phyloP scores from a whole-genome alignment of 1,139 yeast genomes.

The Blastobotrys apis region DNA sequence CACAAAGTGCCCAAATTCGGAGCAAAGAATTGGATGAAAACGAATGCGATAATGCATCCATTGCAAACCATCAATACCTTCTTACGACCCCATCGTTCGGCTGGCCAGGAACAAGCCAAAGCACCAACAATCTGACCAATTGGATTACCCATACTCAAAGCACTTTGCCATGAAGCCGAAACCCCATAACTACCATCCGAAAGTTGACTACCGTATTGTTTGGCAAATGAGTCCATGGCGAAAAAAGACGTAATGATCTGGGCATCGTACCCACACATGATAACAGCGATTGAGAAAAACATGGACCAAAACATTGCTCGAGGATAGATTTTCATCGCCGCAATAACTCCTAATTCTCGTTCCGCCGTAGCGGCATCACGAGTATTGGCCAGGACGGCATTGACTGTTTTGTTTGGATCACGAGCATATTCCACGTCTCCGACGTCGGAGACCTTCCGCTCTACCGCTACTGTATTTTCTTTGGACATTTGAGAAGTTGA shows the following conservation, averaged over 20 bases:
- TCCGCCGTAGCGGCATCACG: slow-evolving; percentile 23
- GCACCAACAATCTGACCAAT: slow-evolving; percentile 28
- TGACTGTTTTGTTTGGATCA: slow-evolving; percentile 19
- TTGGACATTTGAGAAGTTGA: too few species aligned
- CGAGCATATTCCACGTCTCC: neutral
- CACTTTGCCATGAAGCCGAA: slow-evolving; percentile 36
- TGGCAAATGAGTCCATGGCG: slow-evolving; percentile 42
- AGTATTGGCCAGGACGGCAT: slow-evolving; percentile 23
- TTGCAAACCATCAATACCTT: slow-evolving; percentile 40
- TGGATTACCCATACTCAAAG: slow-evolving; percentile 27
- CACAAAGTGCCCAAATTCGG: slow-evolving; percentile 37
- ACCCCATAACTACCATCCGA: slow-evolving; percentile 36
- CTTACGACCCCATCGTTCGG: slow-evolving; percentile 48
- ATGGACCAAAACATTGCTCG: slow-evolving; percentile 47
- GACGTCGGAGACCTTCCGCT: too few species aligned
- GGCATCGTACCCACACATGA: slow-evolving; percentile 50
- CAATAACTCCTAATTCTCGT: slow-evolving; percentile 21
- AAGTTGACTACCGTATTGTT: slow-evolving; percentile 38
- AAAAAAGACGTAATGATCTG: slow-evolving; percentile 40
- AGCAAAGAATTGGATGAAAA: slow-evolving; percentile 45
- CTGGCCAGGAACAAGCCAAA: slow-evolving; percentile 24
- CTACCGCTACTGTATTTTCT: too few species aligned
- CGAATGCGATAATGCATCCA: slow-evolving; percentile 29
- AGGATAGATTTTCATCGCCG: slow-evolving; percentile 30
- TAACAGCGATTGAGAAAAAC: slow-evolving; percentile 40